phyloP scores from a whole-genome alignment of 257 asterid genomes.

The Schizonepeta tenuifolia region DNA sequence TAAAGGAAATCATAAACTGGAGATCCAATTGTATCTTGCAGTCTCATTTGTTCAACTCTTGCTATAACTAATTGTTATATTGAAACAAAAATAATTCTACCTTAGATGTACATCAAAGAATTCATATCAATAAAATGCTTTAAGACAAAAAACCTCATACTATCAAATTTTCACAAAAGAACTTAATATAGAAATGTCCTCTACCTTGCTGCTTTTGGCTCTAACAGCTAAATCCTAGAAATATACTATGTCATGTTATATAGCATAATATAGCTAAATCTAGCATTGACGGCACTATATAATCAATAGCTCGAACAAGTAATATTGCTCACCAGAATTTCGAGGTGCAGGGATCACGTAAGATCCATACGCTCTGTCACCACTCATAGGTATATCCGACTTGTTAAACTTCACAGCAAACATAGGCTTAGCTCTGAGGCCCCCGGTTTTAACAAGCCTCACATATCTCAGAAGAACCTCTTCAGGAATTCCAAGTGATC shows the following conservation, averaged over 20 bases:
- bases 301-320: conserved; percentile 1
- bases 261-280: neutral
- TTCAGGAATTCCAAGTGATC: conserved; percentile 81
- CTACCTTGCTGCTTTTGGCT: conserved; percentile 5
- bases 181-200: conserved; percentile 6
- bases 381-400: conserved; percentile 67
- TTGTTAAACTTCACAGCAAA: conserved; percentile 78
- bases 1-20: neutral
- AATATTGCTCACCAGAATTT: conserved; percentile 60
- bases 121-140: neutral
- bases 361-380: conserved; percentile 82
- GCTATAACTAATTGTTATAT: conserved; percentile 2
- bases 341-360: conserved; percentile 66
- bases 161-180: neutral
- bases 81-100: conserved; percentile 1
- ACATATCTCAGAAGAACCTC: conserved; percentile 88
- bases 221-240: neutral
- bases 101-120: neutral
- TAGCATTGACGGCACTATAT: neutral
- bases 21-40: neutral
- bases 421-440: conserved; percentile 84
- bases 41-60: neutral
- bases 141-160: neutral
- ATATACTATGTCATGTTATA: neutral
- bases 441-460: conserved; percentile 78